Evolutionary conservation across 2,329 filamentous ascomycete genomes (phyloP).

Genomic region (Fusarium liriodendri): DNA sequence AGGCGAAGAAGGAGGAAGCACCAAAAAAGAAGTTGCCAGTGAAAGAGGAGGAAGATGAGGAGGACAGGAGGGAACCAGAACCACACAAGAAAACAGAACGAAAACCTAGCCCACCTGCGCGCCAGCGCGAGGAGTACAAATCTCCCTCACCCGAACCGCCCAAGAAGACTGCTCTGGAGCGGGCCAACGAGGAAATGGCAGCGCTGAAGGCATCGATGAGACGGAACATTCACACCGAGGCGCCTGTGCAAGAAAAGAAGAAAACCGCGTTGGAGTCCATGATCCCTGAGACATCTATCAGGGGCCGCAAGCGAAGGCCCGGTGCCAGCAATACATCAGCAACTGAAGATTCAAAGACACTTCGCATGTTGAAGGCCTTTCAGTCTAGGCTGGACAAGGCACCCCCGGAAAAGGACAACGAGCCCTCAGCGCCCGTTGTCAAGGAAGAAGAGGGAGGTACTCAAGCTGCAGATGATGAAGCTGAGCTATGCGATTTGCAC

Average conservation of each 20-base stretch:
- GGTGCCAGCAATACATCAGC: slow-evolving; percentile 64
- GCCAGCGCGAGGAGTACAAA: slow-evolving; percentile 23
- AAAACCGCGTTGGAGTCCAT: slow-evolving; percentile 78
- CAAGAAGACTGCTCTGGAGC: slow-evolving; percentile 68
- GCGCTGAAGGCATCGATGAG: slow-evolving; percentile 86
- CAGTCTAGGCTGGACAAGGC: slow-evolving; percentile 77
- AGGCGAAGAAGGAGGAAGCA: slow-evolving; percentile 46
- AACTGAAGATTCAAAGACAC: slow-evolving; percentile 70
- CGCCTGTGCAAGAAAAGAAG: slow-evolving; percentile 65
- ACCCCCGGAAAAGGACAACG: slow-evolving; percentile 52
- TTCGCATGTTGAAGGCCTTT: slow-evolving; percentile 83
- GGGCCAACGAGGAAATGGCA: slow-evolving; percentile 83
- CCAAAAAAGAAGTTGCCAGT: slow-evolving; percentile 27
- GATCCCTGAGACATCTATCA: slow-evolving; percentile 77
- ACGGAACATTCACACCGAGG: slow-evolving; percentile 65
- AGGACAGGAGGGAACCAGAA: slow-evolving; percentile 11
- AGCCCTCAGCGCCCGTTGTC: slow-evolving; percentile 21
- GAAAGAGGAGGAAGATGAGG: slow-evolving; percentile 23
- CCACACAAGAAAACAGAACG: slow-evolving; percentile 14
- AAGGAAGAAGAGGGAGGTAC: slow-evolving; percentile 40
- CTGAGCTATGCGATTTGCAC: slow-evolving; percentile 87
- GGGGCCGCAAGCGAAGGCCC: slow-evolving; percentile 76
- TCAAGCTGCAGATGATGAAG: slow-evolving; percentile 69
- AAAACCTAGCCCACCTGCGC: slow-evolving; percentile 24
- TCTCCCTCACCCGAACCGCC: slow-evolving; percentile 45